Percentiles rank a stretch among this genome's conserved stretches.
These are phyloP conservation scores for Scheffersomyces lignicola DNA, from an alignment of 1,139 yeast genomes.

Conservation along the genomic window DNA sequence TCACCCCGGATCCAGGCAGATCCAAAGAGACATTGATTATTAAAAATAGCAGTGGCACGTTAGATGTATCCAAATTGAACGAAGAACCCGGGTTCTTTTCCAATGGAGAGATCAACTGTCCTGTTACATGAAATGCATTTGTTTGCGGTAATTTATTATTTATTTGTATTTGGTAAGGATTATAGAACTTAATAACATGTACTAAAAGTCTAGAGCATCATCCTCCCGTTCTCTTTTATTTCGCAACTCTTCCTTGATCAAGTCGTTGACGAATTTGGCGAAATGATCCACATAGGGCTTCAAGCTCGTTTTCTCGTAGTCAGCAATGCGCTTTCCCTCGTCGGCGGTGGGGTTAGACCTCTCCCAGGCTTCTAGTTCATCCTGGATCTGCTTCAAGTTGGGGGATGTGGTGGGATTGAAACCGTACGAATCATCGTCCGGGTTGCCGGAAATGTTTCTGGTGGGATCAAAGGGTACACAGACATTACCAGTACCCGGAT, in stretches of 20 bases:
- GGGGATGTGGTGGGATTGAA: conserved; percentile 87
- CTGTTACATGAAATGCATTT: conserved; percentile 16
- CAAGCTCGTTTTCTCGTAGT: conserved; percentile 67
- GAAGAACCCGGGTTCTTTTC: conserved; percentile 15
- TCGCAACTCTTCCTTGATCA: conserved; percentile 58
- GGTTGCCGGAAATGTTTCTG: conserved; percentile 33
- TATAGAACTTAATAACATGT: neutral
- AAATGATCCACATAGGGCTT: conserved; percentile 77
- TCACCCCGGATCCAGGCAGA: conserved; percentile 8
- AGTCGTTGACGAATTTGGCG: conserved; percentile 56
- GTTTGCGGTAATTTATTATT: conserved; percentile 2
- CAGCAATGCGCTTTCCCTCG: conserved; percentile 25
- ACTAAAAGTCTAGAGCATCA: conserved; percentile 28
- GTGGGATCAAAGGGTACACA: conserved; percentile 88
- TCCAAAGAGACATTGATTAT: conserved; percentile 35
- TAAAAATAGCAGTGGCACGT: conserved; percentile 39
- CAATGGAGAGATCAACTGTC: conserved; percentile 18
- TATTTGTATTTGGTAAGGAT: conserved; percentile 1
- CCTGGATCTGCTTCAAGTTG: conserved; percentile 60
- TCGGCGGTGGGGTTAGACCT: conserved; percentile 22
- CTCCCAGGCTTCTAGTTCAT: conserved; percentile 52
- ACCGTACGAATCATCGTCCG: conserved; percentile 44
- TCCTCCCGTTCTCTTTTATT: conserved; percentile 49
- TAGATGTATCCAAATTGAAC: conserved; percentile 28
- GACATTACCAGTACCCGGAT: conserved; percentile 95